Evolutionary conservation across 106 monocot genomes (phyloP).

Genomic region (Dioscorea zingiberensis): DNA sequence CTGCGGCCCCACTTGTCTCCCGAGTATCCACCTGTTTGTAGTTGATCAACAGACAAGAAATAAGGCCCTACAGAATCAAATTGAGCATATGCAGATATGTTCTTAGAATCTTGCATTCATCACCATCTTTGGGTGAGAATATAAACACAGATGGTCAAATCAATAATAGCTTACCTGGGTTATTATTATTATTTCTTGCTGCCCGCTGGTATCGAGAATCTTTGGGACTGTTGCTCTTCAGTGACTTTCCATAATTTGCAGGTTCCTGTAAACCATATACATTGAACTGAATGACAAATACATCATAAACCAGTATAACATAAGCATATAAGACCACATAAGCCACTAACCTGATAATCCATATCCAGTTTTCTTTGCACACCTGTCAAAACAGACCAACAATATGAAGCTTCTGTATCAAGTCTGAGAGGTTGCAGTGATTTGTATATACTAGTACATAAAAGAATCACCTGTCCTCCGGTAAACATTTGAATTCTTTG

Average conservation of each 20-base stretch:
- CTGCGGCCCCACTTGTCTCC: no score
- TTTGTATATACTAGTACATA: neutral
- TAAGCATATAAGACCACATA: no score
- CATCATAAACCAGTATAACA: no score
- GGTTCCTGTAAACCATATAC: conserved; percentile 29
- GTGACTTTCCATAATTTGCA: conserved; percentile 31
- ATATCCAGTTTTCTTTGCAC: conserved; percentile 53
- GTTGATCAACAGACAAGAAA: neutral
- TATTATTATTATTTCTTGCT: conserved; percentile 29
- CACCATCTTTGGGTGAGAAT: no score
- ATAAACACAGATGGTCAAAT: no score
- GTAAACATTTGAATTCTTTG: conserved; percentile 14
- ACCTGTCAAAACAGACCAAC: conserved; percentile 8
- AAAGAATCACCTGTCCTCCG: conserved; percentile 20
- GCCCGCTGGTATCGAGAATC: conserved; percentile 36
- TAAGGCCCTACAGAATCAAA: no score
- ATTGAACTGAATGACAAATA: no score
- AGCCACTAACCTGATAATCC: conserved; percentile 29
- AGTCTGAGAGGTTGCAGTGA: no score
- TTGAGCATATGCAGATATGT: no score
- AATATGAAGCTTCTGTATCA: neutral
- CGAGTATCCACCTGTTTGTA: conserved; percentile 9
- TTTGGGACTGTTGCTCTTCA: conserved; percentile 42
- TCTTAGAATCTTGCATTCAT: no score
- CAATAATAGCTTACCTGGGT: conserved; percentile 50